Base-by-base conservation (phyloP, 768 basidiomycete genomes). In the Leucosporidium scottii region DNA sequence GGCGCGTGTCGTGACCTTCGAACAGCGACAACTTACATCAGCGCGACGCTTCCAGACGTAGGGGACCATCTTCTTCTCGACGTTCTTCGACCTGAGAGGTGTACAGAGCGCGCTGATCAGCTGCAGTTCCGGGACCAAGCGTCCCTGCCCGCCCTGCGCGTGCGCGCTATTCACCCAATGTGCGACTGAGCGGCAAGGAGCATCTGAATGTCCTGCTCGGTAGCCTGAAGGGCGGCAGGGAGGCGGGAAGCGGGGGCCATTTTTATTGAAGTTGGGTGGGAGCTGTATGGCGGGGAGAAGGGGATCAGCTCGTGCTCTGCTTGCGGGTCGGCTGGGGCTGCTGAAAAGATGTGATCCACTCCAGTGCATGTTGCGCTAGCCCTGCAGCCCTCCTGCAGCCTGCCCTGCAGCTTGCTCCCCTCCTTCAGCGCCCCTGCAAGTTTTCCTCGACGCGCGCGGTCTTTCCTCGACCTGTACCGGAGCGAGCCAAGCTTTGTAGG, bases 21-120 rank as follows among this genome's bases (percentile, higher is more conserved):
- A 21, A 39, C 23, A 25, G 27, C 13, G 23, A n/a, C 25, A 15
- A 44, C 39, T 44, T 13, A 44, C 96, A 81, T 99, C 94, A 70
- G 87, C 79, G 78, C 94, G 86, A 79, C 94, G 83, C 83, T 93
- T 98, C 87, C 87, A 98, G 81, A 99, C 90, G 81, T 99, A 99
- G 64, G 90, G 84, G 77, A 89, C 86, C 94, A 99, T 99, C 80
- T 93, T 89, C 86, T 92, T 94, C 80, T 97, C 93, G 83, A 93
- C 94, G 82, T 97, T 96, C 89, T 98, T 97, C 73, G 88, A 91
- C 54, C 39, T 44, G 34, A 44, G 39, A 44, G 15, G 39, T 2
- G 65, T 23, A 10, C 25, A 56, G 18, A 28, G 23, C 21, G 27
- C 20, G 4, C 3, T 23, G 44, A 17, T 10, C 1, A 17, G 13